Base-by-base conservation (phyloP, 768 basidiomycete genomes). In the Tremella yokohamensis region DNA sequence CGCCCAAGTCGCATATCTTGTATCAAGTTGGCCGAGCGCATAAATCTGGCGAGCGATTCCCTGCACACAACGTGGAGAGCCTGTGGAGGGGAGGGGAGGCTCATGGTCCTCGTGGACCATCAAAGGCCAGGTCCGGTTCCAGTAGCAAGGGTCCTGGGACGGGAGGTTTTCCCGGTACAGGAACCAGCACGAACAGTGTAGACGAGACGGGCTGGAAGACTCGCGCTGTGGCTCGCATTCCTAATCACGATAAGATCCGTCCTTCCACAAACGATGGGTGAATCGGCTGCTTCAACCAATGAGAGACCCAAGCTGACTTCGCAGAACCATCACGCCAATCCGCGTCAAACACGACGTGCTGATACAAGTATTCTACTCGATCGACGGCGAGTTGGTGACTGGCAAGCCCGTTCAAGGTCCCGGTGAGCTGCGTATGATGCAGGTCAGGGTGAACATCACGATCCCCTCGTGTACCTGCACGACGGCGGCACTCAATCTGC, bases 301-400 rank as follows among this genome's bases (percentile, higher is more conserved):
- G 42, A 6, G 42, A 45, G 42, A 45, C 15, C 4, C 51, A 52
- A 25, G 38, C 12, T 52, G 51, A 15, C 26, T n/a, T 16, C 24
- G n/a, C 40, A 76, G 74, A 0, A 76, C 72, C 1, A 69, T 72
- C 49, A 74, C 74, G n/a, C 74, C 74, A 3, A 73, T 76, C 19
- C 51, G 68, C 20, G 74, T 76, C 24, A 58, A 52, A 6, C 72
- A 76, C 49, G 63, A 69, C 16, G 49, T 74, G 38, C 26, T 51
- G 3, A 50, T 76, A 1, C 68, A 76, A 34, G 61, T 76, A 16
- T 72, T 70, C 54, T 76, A 72, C 54, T 72, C 74, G 12, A 56
- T 76, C 3, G 60, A 76, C 8, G 72, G 70, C 3, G 58, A 68
- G 40, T 52, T 48, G 24, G 61, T 70, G 1, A 22, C 39, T 11